Evolutionary conservation across 257 asterid species (phyloP).

Genomic region (Leonotis leonurus): DNA sequence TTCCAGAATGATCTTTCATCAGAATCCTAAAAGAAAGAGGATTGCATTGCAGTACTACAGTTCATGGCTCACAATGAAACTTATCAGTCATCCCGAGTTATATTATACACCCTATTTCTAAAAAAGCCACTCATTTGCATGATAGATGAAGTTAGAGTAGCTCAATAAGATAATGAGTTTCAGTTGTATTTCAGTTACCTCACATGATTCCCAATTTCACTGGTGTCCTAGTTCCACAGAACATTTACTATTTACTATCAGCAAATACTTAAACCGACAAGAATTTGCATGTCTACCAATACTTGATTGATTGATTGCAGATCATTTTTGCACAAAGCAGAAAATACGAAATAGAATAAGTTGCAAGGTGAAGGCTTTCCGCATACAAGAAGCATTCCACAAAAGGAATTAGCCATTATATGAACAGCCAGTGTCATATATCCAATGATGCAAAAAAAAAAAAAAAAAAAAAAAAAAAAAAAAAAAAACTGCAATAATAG

Average conservation of each 20-base stretch:
- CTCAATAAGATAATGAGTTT: background rate
- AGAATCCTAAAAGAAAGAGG: background rate
- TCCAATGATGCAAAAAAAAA: background rate
- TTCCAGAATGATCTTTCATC: background rate
- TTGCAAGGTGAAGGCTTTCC: background rate
- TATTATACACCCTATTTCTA: background rate
- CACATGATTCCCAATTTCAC: background rate
- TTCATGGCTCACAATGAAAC: background rate
- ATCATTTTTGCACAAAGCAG: background rate
- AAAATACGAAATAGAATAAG: background rate
- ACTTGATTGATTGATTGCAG: background rate
- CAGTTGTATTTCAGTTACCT: slow-evolving; percentile 3
- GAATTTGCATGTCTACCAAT: background rate
- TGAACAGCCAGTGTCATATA: background rate
- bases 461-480: no score
- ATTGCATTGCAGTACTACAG: background rate
- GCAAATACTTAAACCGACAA: background rate
- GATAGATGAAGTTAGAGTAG: background rate
- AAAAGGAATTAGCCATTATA: background rate
- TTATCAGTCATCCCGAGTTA: background rate
- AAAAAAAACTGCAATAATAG: background rate
- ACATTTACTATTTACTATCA: background rate
- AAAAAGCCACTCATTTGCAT: background rate
- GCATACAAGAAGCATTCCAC: slow-evolving; percentile 2
- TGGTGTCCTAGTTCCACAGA: slow-evolving; percentile 14